Evolutionary conservation across 768 basidiomycete genomes (phyloP).

Genomic region (Kwoniella newhampshirensis): DNA sequence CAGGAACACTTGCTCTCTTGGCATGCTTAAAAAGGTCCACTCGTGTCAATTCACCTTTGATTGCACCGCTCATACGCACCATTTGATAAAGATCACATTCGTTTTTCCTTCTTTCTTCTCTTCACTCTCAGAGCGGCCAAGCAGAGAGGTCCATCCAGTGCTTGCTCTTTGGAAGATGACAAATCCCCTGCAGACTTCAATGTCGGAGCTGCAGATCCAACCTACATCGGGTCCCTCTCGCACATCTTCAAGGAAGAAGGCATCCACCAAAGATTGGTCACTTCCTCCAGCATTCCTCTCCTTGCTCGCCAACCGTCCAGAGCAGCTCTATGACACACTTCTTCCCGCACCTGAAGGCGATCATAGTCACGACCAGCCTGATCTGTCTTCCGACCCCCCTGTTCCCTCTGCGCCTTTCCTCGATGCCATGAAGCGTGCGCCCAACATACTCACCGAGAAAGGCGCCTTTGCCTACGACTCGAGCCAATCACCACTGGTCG

Average conservation of each 20-base stretch:
- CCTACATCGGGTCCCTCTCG: neutral
- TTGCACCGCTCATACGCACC: no score
- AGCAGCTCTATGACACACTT: slow-evolving; percentile 2
- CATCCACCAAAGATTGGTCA: slow-evolving; percentile 14
- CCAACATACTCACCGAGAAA: slow-evolving; percentile 27
- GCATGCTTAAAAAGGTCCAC: no score
- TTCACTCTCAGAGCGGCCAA: no score
- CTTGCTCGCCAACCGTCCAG: slow-evolving; percentile 11
- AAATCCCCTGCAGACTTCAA: no score
- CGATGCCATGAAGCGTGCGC: slow-evolving; percentile 14
- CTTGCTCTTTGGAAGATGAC: no score
- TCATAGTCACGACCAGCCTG: neutral
- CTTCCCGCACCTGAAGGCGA: slow-evolving; percentile 2
- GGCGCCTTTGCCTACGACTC: slow-evolving; percentile 17
- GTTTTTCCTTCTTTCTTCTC: no score
- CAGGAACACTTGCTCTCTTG: no score
- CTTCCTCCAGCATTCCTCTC: slow-evolving; percentile 9
- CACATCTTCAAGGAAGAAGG: neutral
- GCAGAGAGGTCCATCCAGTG: no score
- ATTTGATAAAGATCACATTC: no score
- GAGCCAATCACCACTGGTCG: slow-evolving; percentile 25
- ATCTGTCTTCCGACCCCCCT: neutral
- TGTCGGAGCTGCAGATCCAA: no score
- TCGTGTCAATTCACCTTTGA: no score
- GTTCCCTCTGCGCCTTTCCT: slow-evolving; percentile 11